A percentile compares a stretch with the other conserved stretches of the same genome.
Conservation (phyloP, 495 filamentous ascomycete species). For the Podospora conica region DNA sequence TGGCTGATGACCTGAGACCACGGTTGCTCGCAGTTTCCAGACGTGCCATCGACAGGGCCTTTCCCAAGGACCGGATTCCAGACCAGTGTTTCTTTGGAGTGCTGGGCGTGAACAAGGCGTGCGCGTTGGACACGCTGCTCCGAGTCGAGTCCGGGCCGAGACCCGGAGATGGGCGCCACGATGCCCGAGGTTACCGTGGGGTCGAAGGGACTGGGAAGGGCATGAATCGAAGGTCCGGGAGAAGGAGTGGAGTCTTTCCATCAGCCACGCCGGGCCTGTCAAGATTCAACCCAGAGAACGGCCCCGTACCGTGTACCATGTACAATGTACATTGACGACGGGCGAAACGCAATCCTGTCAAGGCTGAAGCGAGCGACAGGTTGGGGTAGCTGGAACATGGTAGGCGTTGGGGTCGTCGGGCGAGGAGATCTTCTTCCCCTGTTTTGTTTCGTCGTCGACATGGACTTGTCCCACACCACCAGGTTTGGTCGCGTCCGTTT, state of each 20-base stretch:
- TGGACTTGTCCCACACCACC: neutral
- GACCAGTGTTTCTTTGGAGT: too few species aligned
- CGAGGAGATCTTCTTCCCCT: neutral
- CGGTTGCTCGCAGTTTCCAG: neutral
- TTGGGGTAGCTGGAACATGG: constrained; percentile 4
- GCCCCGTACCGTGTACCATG: neutral
- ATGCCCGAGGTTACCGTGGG: neutral
- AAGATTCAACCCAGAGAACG: neutral
- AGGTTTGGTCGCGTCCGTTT: neutral
- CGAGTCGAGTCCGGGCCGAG: neutral
- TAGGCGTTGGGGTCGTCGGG: neutral
- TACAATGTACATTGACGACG: constrained; percentile 1
- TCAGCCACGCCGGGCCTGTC: neutral
- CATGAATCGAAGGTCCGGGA: neutral
- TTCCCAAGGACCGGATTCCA: neutral
- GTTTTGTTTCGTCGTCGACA: constrained; percentile 3
- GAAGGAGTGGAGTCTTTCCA: constrained; percentile 5
- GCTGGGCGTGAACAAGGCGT: too few species aligned
- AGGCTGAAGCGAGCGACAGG: constrained; percentile 1
- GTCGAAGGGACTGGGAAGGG: neutral
- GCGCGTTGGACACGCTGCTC: neutral
- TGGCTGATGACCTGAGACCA: neutral
- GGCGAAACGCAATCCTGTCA: neutral
- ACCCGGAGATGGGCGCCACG: neutral
- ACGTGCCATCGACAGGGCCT: neutral